Conservation (phyloP, 2,329 filamentous ascomycete genomes). For the Thielaviopsis populi region DNA sequence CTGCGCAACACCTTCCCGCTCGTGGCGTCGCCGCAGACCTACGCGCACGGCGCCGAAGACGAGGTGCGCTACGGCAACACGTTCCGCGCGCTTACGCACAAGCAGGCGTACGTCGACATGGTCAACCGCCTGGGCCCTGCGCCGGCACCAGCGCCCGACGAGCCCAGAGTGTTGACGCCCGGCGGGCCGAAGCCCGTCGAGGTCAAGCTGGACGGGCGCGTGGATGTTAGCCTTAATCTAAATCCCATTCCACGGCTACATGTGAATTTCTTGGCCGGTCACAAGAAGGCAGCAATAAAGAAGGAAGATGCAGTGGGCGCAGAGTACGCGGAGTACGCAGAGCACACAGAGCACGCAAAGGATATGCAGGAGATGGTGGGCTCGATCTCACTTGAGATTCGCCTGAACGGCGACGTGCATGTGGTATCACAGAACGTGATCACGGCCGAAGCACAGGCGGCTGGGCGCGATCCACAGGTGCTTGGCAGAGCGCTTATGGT, state of each 20-base stretch:
- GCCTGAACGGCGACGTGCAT: conserved; percentile 42
- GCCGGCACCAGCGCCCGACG: neutral
- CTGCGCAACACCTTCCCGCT: conserved; percentile 43
- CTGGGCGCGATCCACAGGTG: conserved; percentile 22
- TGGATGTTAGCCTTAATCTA: conserved; percentile 39
- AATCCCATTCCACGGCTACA: conserved; percentile 35
- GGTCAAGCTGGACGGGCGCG: conserved; percentile 7
- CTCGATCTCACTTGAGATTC: conserved; percentile 43
- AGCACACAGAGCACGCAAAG: neutral
- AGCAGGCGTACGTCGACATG: conserved; percentile 6
- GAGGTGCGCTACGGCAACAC: conserved; percentile 6
- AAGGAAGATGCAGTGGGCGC: neutral
- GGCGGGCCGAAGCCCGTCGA: neutral
- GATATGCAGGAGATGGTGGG: neutral
- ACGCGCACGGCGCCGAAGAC: neutral
- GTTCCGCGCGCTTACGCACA: conserved; percentile 6
- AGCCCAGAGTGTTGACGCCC: neutral
- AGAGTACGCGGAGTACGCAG: neutral
- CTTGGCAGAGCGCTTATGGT: conserved; percentile 33
- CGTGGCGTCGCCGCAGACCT: neutral
- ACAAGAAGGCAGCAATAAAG: neutral
- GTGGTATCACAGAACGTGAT: conserved; percentile 44
- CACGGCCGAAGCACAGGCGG: conserved; percentile 16
- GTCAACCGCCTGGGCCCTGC: neutral
- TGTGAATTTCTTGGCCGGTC: conserved; percentile 36